Evolutionary conservation across 768 basidiomycete species (phyloP), one percentile per base, ranked within the genome.

Genomic region (Naganishia kalamii): DNA sequence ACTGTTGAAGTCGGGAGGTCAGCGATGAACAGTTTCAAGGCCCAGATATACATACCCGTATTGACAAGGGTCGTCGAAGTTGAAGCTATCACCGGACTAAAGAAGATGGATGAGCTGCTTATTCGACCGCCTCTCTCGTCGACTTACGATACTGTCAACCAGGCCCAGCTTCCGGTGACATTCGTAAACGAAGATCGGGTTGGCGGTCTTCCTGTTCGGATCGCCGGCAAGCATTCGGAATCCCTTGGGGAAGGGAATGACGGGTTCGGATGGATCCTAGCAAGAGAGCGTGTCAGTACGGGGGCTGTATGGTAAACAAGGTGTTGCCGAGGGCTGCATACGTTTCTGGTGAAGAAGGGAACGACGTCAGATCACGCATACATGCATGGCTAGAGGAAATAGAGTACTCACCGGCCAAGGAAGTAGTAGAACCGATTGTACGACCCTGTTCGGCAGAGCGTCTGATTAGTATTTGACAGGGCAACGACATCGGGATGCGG

Each of bases 181-280:
- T 33, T 27, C 41, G 23, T 60, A 60, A n/a, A 41, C 59, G 37
- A 21, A 60, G n/a, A 33, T n/a, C 7, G 32, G 35, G 37, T 65
- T 67, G 8, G 61, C 29, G 27, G 62, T 48, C 46, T 74, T 74
- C 54, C 65, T 63, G 59, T 62, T 71, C 3, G 75, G 75, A 50
- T 72, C 67, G 40, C 75, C 75, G 35, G 65, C 60, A 2, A 77
- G 62, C 63, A 75, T 75, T 29, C 72, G 70, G 27, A 77, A 68
- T 41, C 75, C 75, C 37, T 72, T 65, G 19, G 75, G 75, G 66
- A 72, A 77, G 19, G 75, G 62, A 6, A 44, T 41, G 47, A 77
- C 72, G 27, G 41, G 64, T 47, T 47, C 21, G 15, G 21, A 21
- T 13, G 46, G 46, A 23, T 47, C 46, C 46, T 47, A 47, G n/a